Evolutionary conservation across 2,329 filamentous ascomycete species (phyloP).

Genomic region (Epichloe coenophiala): DNA sequence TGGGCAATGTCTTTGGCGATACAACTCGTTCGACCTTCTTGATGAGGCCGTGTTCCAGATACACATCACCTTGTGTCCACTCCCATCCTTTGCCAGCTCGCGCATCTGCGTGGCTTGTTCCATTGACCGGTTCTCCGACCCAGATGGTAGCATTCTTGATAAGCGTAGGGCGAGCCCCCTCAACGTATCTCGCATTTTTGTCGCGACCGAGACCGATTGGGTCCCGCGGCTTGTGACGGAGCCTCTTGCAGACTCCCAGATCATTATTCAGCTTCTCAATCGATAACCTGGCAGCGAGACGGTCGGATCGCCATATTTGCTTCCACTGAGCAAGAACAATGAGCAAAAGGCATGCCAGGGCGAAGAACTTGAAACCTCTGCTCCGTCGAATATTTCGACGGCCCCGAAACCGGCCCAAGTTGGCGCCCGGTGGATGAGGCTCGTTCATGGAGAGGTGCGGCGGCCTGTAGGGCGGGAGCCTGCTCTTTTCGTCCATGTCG

Average conservation of each 20-base stretch:
- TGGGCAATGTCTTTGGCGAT: slow-evolving; percentile 25
- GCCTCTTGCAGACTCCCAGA: slow-evolving; percentile 39
- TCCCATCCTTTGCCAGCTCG: slow-evolving; percentile 43
- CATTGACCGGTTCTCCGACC: slow-evolving; percentile 45
- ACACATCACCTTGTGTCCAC: slow-evolving; percentile 48
- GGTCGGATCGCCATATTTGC: slow-evolving; percentile 21
- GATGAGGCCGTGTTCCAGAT: slow-evolving; percentile 48
- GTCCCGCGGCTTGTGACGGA: slow-evolving; percentile 41
- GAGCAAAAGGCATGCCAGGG: slow-evolving; percentile 34
- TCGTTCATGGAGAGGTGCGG: slow-evolving; percentile 10
- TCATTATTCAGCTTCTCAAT: slow-evolving; percentile 38
- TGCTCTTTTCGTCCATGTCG: slow-evolving; percentile 26
- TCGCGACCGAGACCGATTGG: slow-evolving; percentile 42
- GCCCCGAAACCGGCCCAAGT: slow-evolving; percentile 9
- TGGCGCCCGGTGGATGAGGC: not conserved
- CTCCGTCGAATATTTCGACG: slow-evolving; percentile 26
- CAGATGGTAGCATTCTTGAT: slow-evolving; percentile 55
- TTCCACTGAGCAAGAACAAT: slow-evolving; percentile 36
- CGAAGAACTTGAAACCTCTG: slow-evolving; percentile 28
- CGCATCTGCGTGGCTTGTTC: slow-evolving; percentile 37
- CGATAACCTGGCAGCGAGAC: slow-evolving; percentile 29
- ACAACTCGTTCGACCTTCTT: slow-evolving; percentile 35
- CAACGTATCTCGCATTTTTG: slow-evolving; percentile 46
- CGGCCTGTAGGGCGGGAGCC: slow-evolving; percentile 31
- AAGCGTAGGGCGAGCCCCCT: slow-evolving; percentile 44